Percentiles rank a stretch among this genome's conserved stretches.
Conservation (phyloP, 768 basidiomycete genomes). For the Suillus clintonianus region DNA sequence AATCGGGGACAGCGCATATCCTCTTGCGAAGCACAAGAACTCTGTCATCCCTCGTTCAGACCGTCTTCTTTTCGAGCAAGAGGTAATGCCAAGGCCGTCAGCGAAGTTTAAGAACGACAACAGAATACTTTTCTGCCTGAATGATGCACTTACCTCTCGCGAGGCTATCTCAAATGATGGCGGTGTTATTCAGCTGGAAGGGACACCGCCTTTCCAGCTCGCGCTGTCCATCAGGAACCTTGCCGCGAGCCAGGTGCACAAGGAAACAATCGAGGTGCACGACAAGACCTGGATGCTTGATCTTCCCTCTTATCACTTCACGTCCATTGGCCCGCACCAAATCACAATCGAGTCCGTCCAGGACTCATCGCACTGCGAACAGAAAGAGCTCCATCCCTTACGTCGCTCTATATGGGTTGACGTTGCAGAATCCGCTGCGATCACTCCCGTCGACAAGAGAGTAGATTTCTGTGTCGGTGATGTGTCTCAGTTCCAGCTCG, state of each 20-base stretch:
- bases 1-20: constrained; percentile 84
- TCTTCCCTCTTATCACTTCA: constrained; percentile 70
- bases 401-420: constrained; percentile 77
- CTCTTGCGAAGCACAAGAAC: constrained; percentile 65
- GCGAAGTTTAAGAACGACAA: constrained; percentile 73
- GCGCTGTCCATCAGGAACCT: constrained; percentile 76
- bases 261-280: constrained; percentile 52
- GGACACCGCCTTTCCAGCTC: constrained; percentile 84
- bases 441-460: constrained; percentile 78
- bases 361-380: constrained; percentile 83
- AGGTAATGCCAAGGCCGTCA: constrained; percentile 78
- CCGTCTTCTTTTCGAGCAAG: constrained; percentile 80
- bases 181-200: constrained; percentile 70
- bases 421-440: constrained; percentile 95
- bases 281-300: constrained; percentile 69
- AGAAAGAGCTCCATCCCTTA: constrained; percentile 63
- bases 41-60: constrained; percentile 66
- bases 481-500: constrained; percentile 85
- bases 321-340: constrained; percentile 78
- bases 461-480: constrained; percentile 91
- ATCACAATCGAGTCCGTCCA: constrained; percentile 75
- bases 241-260: constrained; percentile 65
- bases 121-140: constrained; percentile 73
- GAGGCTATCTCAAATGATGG: constrained; percentile 53
- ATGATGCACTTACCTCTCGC: constrained; percentile 61